Base-by-base conservation (phyloP, 768 basidiomycete species). In the Dioszegia aurantiaca region DNA sequence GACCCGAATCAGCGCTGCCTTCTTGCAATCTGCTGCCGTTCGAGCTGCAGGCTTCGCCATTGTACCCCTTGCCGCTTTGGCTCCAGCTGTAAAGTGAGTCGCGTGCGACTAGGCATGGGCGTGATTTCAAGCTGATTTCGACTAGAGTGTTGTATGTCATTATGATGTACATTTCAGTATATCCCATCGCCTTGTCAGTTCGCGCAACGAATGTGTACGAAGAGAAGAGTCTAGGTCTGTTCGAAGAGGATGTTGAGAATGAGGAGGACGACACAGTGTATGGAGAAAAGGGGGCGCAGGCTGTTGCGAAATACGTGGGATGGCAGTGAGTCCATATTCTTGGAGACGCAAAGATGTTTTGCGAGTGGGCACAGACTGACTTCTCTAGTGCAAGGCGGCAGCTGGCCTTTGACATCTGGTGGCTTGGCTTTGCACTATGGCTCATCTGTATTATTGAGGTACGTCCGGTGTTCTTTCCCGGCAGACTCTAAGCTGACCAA, bases 341-440 rank as follows among this genome's bases (percentile, higher is more conserved):
- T n/a, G n/a, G n/a, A n/a, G n/a, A n/a, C n/a, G n/a, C 27, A 3
- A 16, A 1, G 17, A 17, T 14, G 0, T 23, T 24, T 46, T 21
- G 23, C 33, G 17, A 14, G 9, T 3, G 1, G 31, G 26, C 1
- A 45, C 11, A 36, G 26, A 43, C 37, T 65, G 56, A 60, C 19
- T 5, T 12, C 5, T 4, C 6, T 44, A 68, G 65, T 55, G 76
- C 74, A 17, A 63, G 73, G 16, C 58, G 76, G 65, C 94, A 99
- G 72, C 84, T 99, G 57, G 88, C 93, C 2, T 97, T 95, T 62
- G 93, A 95, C 77, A 90, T 97, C 83, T 95, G 93, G 94, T 95
- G 91, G 91, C 76, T 98, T 21, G 87, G 80, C 0, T 75, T 90
- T 12, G 90, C 89, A 0, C 76, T 97, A 12, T 91, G 92, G 77